These are phyloP conservation scores for Suillus weaverae DNA, from an alignment of 768 basidiomycete species.

Conservation along the genomic window DNA sequence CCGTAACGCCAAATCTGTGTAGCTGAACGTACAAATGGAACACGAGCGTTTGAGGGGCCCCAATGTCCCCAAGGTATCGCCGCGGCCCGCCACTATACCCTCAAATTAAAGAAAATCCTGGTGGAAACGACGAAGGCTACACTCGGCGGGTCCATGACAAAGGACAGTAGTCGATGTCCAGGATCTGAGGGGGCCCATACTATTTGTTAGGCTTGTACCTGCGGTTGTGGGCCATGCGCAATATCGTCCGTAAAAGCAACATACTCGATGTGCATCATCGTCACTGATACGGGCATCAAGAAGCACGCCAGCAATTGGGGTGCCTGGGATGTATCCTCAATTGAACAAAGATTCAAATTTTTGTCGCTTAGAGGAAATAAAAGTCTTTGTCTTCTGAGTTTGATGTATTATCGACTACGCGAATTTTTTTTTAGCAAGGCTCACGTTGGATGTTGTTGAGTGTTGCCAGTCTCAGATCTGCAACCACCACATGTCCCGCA, in stretches of 20 bases:
- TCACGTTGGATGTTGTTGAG: not conserved
- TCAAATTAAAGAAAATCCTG: not conserved
- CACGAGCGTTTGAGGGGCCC: not conserved
- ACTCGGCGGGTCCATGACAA: not conserved
- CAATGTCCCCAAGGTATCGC: conserved; percentile 3
- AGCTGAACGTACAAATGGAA: not conserved
- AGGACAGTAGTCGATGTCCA: not conserved
- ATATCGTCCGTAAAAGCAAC: not conserved
- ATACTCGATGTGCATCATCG: not conserved
- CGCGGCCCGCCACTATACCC: not conserved
- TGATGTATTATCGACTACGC: not conserved
- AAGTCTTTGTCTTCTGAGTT: not conserved
- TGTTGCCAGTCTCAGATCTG: conserved; percentile 4
- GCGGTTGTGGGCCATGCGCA: not conserved
- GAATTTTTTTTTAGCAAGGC: not conserved
- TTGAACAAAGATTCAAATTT: not conserved
- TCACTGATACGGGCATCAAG: not conserved
- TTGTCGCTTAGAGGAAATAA: not conserved
- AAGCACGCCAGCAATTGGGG: not conserved
- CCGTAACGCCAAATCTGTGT: not conserved
- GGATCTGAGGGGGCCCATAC: not conserved
- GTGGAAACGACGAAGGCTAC: not conserved
- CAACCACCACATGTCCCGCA: not conserved
- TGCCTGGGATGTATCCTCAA: not conserved
- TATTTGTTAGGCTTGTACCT: not conserved